Evolutionary conservation across 129 eudicot species (phyloP), one percentile per base, ranked within the genome.

Genomic region (Arctium minus): DNA sequence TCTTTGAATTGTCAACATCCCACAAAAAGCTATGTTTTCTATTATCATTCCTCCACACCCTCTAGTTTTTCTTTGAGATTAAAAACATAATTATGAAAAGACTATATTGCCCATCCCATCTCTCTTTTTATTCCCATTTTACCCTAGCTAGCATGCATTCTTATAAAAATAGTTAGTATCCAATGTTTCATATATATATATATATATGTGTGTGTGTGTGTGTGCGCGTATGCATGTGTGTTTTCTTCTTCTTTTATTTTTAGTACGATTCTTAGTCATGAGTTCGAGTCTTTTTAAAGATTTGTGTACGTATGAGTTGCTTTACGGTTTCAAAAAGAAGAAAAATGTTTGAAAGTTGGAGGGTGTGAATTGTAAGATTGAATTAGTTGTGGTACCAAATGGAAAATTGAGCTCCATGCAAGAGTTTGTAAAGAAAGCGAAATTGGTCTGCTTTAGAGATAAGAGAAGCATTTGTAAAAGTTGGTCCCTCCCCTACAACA

Each of bases 1-100:
- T 4, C 62, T 73, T 39, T 73, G 77, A 73, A 73, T 73, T 73
- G 62, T 73, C 77, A 73, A 73, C 50, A 73, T 62, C 77, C 77
- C 77, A 73, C 77, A n/a, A 73, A 73, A 73, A 73, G 77, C 8
- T 73, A 73, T 39, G 33, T 73, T 38, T 73, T 73, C 22, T 30
- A 18, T 67, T 30, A 18, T 67, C 33, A 18, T 29, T 29, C 71
- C 36, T 33, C 68, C 68, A 60, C 68, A 60, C 68, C 27, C 65
- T 56, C 68, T 60, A 6, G 7, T 60, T 60, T 60, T 60, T 5
- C 27, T 60, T 17, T 18, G 18, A 60, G 68, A n/a, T 60, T 60
- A 17, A n/a, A 60, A 60, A 60, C 29, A n/a, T 60, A n/a, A 60
- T 60, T 5, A 60, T 5, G 0, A 60, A 60, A 60, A 60, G 7